Evolutionary conservation across 345 rosid genomes (phyloP).

Genomic region (Sonneratia alba): DNA sequence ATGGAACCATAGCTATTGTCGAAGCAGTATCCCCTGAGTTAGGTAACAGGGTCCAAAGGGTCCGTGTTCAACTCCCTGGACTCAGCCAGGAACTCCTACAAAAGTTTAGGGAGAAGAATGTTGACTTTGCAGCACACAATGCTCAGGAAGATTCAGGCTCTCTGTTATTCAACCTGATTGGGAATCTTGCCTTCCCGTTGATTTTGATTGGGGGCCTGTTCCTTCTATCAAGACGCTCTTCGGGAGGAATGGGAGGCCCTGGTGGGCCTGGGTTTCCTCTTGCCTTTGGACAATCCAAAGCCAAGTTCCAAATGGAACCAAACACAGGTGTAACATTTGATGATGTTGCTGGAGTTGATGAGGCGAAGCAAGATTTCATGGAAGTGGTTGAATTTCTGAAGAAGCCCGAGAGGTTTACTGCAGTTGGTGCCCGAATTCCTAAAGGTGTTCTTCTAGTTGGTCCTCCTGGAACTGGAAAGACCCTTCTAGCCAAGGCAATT

Average conservation of each 20-base stretch:
- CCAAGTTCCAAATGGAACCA: constrained; percentile 98
- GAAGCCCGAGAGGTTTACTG: constrained; percentile 98
- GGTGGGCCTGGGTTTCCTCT: constrained; percentile 97
- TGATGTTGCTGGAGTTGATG: constrained; percentile 99
- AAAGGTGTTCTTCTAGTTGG: constrained; percentile 97
- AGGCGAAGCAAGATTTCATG: constrained; percentile 98
- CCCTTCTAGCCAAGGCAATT: constrained; percentile 95
- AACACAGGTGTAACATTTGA: constrained; percentile 97
- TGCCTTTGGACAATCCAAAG: constrained; percentile 83
- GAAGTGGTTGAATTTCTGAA: constrained; percentile 96
- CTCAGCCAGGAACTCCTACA: constrained; percentile 92
- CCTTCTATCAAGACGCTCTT: constrained; percentile 83
- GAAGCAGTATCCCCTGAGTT: constrained; percentile 96
- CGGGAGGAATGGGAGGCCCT: constrained; percentile 99
- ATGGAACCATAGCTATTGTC: constrained; percentile 95
- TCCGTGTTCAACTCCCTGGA: constrained; percentile 94
- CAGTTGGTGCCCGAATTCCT: constrained; percentile 90
- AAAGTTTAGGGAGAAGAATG: constrained; percentile 88
- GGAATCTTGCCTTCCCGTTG: constrained; percentile 85
- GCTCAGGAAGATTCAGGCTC: constrained; percentile 97
- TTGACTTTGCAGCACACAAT: constrained; percentile 95
- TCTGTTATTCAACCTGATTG: constrained; percentile 68
- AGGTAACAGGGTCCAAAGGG: constrained; percentile 88
- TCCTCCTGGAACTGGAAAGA: constrained; percentile 99
- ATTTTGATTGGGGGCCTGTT: constrained; percentile 93